Base-by-base conservation (phyloP, 2,329 filamentous ascomycete genomes). In the Hypocreales sp. region DNA sequence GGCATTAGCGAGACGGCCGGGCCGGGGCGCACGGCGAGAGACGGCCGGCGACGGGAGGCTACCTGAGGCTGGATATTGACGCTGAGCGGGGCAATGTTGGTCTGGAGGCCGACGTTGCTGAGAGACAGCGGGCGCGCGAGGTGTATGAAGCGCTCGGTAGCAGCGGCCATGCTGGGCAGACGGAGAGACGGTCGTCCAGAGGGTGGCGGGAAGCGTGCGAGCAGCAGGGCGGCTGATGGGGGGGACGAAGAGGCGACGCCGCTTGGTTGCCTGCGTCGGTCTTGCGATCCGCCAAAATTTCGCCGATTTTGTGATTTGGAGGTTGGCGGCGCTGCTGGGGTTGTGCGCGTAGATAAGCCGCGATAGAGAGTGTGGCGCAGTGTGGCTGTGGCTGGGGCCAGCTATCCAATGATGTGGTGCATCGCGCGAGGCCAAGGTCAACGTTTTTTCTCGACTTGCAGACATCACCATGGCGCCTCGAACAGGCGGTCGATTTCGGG, bases 1-100 rank as follows among this genome's bases (percentile, higher is more conserved):
- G n/a, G n/a, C n/a, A n/a, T n/a, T n/a, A n/a, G n/a, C n/a, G n/a
- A n/a, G n/a, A n/a, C n/a, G n/a, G n/a, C n/a, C n/a, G n/a, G n/a
- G n/a, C n/a, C n/a, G n/a, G n/a, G n/a, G n/a, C n/a, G n/a, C n/a
- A n/a, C n/a, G n/a, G n/a, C n/a, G 23, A 17, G 6, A 16, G 18
- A 31, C 13, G 27, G 17, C 24, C 12, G 31, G 33, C 35, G 35
- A 30, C 27, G 35, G 35, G 34, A 33, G 50, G 68, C 49, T 71
- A 92, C 82, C 71, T 94, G 86, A 47, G 90, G 86, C 57, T 94
- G 90, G 56, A 98, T 80, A 51, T 82, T 79, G 51, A 98, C 84
- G 55, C 77, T 80, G 55, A 98, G 72, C 58, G 90, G 90, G 58
- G 84, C 79, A 54, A 84, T 87, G 45, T 78, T 84, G 48, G 78